A percentile compares a stretch with the other conserved stretches of the same genome.
These are phyloP conservation scores for Termitomyces sp. DNA, from an alignment of 768 basidiomycete species.

Conservation along the genomic window DNA sequence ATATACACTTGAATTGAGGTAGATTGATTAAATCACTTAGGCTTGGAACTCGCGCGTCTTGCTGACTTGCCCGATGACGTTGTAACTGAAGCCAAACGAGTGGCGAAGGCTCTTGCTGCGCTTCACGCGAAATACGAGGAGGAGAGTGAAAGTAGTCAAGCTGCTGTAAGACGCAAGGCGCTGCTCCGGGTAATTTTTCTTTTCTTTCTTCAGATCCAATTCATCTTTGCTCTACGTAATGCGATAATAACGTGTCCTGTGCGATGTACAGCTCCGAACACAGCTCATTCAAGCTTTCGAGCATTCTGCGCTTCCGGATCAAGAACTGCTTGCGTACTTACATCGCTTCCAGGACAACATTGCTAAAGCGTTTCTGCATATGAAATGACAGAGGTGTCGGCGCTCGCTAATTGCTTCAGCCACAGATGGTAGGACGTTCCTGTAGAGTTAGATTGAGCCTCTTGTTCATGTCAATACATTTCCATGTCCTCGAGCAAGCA, in stretches of 20 bases:
- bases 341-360: constrained; percentile 67
- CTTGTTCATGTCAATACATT: background rate
- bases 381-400: background rate
- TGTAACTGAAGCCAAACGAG: constrained; percentile 52
- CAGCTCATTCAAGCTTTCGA: constrained; percentile 72
- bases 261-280: constrained; percentile 49
- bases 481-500: too few relatives aligned
- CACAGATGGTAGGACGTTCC: background rate
- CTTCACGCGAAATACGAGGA: constrained; percentile 52
- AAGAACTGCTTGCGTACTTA: constrained; percentile 62
- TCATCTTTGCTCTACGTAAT: background rate
- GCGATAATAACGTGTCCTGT: background rate
- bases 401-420: background rate
- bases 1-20: background rate
- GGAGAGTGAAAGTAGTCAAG: constrained; percentile 55
- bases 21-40: constrained; percentile 29
- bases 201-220: background rate
- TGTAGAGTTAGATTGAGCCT: background rate
- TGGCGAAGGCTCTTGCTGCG: constrained; percentile 54
- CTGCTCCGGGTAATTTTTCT: constrained; percentile 50
- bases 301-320: constrained; percentile 68
- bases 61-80: constrained; percentile 81
- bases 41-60: constrained; percentile 82
- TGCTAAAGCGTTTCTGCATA: constrained; percentile 41
- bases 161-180: constrained; percentile 59